These are phyloP conservation scores for Polygonum aviculare DNA, from an alignment of 148 eudicot species.

Conservation along the genomic window DNA sequence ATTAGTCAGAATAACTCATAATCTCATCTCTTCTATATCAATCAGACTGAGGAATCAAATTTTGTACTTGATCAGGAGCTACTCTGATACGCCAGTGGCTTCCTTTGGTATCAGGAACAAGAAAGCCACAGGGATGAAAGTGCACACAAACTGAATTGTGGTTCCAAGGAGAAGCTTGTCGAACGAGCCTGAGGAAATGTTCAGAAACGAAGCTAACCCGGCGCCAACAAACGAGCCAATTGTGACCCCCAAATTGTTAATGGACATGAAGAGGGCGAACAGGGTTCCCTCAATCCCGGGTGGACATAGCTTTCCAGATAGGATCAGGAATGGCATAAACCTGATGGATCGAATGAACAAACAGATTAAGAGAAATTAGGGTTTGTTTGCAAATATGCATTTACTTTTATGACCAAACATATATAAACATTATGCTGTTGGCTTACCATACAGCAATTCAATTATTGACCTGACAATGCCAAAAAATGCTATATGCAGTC, in stretches of 20 bases:
- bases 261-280: constrained; percentile 97
- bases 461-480: too few species aligned
- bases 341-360: constrained; percentile 29
- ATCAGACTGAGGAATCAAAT: background rate
- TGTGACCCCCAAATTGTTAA: constrained; percentile 79
- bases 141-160: constrained; percentile 54
- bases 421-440: too few species aligned
- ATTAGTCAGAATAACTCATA: background rate
- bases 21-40: background rate
- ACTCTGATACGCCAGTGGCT: constrained; percentile 69
- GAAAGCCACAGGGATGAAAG: constrained; percentile 58
- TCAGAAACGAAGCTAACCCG: constrained; percentile 66
- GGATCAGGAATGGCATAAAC: constrained; percentile 94
- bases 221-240: constrained; percentile 79
- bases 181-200: constrained; percentile 85
- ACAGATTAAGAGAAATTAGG: too few species aligned
- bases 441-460: too few species aligned
- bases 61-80: background rate
- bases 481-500: background rate
- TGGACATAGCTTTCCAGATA: constrained; percentile 95
- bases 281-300: constrained; percentile 98
- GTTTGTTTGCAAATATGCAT: too few species aligned
- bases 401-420: too few species aligned
- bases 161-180: constrained; percentile 70
- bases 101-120: constrained; percentile 82